These are phyloP conservation scores for Fulvia fulva DNA, from an alignment of 2,329 filamentous ascomycete genomes.

Conservation along the genomic window DNA sequence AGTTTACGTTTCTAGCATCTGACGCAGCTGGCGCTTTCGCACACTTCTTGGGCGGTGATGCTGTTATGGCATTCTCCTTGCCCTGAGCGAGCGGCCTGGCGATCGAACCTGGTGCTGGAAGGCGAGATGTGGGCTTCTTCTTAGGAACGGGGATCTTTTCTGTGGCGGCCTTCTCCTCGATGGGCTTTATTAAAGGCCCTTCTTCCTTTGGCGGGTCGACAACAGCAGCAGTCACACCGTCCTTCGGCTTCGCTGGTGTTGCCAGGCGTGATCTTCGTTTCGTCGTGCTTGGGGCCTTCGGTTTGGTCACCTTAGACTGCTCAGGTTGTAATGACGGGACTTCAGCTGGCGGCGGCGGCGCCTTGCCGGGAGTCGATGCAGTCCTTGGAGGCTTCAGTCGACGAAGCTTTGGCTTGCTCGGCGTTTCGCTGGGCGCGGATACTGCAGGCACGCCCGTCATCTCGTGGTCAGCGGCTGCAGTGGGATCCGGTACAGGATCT, in stretches of 20 bases:
- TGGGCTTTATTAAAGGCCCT: conserved; percentile 1
- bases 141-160: conserved; percentile 18
- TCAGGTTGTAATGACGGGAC: neutral
- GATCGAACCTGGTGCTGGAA: conserved; percentile 21
- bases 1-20: conserved; percentile 1
- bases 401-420: conserved; percentile 30
- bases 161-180: neutral
- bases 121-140: conserved; percentile 1
- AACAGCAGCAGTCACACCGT: conserved; percentile 2
- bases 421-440: conserved; percentile 25
- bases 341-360: neutral
- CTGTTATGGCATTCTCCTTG: conserved; percentile 26
- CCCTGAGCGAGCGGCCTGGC: conserved; percentile 13
- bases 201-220: neutral
- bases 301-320: conserved; percentile 8
- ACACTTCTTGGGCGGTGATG: conserved; percentile 31
- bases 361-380: conserved; percentile 20
- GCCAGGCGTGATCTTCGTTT: conserved; percentile 33
- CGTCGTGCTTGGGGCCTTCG: conserved; percentile 1
- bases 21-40: conserved; percentile 7
- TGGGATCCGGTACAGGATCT: neutral
- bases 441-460: conserved; percentile 7
- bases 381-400: conserved; percentile 24
- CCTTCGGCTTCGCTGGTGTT: conserved; percentile 31
- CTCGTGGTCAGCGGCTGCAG: conserved; percentile 7